phyloP scores from a whole-genome alignment of 1,139 yeast species.

The Komagataea norvegica region DNA sequence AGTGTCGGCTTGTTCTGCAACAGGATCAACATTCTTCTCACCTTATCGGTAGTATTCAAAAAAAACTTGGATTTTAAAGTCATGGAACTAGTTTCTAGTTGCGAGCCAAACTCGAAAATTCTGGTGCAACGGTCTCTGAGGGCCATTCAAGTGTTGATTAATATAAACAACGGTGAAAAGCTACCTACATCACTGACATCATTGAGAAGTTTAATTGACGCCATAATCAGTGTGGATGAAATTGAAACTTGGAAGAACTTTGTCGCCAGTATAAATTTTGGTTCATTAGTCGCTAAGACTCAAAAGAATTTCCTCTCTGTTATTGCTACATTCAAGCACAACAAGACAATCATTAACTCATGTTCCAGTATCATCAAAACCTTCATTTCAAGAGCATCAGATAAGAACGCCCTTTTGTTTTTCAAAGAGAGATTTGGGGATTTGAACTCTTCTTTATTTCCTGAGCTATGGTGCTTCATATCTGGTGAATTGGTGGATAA shows the following conservation, averaged over 20 bases:
- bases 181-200: constrained; percentile 7
- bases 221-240: background rate
- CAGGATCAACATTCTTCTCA: constrained; percentile 20
- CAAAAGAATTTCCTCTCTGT: constrained; percentile 12
- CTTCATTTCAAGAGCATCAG: constrained; percentile 1
- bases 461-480: constrained; percentile 22
- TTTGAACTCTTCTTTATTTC: constrained; percentile 16
- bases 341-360: constrained; percentile 10
- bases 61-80: constrained; percentile 18
- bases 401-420: constrained; percentile 7
- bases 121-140: constrained; percentile 9
- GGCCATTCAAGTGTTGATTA: constrained; percentile 9
- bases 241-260: constrained; percentile 13
- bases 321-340: constrained; percentile 9
- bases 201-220: constrained; percentile 9
- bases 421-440: constrained; percentile 15
- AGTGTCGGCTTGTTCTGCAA: constrained; percentile 18
- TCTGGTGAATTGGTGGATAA: constrained; percentile 14
- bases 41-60: constrained; percentile 12
- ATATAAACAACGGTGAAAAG: constrained; percentile 9
- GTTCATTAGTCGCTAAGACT: constrained; percentile 8
- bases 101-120: constrained; percentile 5
- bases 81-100: constrained; percentile 10
- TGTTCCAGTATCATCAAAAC: constrained; percentile 12
- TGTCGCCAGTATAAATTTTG: constrained; percentile 8